A percentile compares a stretch with the other conserved stretches of the same genome.
These are phyloP conservation scores for Conticribra weissflogii DNA, from an alignment of 108 stramenopile species.

Conservation along the genomic window DNA sequence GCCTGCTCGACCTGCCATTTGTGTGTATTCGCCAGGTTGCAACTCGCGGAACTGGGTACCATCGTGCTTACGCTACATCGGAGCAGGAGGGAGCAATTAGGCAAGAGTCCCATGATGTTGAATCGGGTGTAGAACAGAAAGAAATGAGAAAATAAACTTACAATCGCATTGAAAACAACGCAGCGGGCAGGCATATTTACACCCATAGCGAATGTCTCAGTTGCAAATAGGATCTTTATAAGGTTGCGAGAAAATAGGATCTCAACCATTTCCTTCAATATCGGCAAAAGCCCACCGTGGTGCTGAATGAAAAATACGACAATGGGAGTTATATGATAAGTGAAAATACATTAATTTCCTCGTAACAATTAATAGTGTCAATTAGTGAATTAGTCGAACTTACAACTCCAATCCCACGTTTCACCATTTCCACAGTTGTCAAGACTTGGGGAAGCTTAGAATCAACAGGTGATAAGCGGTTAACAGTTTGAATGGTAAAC, in stretches of 20 bases:
- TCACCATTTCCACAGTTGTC: conserved; percentile 82
- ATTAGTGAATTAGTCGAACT: conserved; percentile 21
- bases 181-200: conserved; percentile 99
- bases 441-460: conserved; percentile 91
- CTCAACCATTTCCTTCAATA: conserved; percentile 96
- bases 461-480: conserved; percentile 87
- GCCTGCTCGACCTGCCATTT: conserved; percentile 99
- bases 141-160: too few relatives aligned
- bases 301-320: conserved; percentile 51
- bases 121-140: too few relatives aligned
- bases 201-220: conserved; percentile 99
- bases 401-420: conserved; percentile 92
- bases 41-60: conserved; percentile 86
- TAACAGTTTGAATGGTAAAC: conserved; percentile 80
- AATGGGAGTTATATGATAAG: background rate
- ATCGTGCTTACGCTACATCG: conserved; percentile 98
- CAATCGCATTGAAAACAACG: conserved; percentile 94
- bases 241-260: conserved; percentile 93
- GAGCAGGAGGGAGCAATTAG: too few relatives aligned
- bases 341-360: background rate
- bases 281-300: conserved; percentile 97
- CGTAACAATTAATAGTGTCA: background rate
- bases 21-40: conserved; percentile 94
- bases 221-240: conserved; percentile 96
- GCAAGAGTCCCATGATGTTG: too few relatives aligned